Conservation (phyloP, 2,329 filamentous ascomycete genomes). For the Akanthomyces dipterigenus region DNA sequence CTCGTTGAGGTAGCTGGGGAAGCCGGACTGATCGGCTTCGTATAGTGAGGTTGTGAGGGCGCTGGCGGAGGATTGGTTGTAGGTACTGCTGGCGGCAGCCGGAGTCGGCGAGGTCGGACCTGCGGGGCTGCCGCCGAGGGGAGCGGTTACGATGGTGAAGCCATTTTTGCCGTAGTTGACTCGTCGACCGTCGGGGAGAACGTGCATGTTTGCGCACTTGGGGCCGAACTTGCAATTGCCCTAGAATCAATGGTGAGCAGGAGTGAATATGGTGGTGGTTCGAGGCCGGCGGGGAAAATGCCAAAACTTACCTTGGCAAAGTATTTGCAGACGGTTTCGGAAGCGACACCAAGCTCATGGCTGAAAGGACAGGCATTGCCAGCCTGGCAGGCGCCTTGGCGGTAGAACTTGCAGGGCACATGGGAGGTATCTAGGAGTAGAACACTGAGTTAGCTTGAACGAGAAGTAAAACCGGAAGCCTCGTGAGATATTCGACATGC, state of each 20-base stretch:
- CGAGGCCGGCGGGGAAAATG: neutral
- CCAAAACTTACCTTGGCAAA: conserved; percentile 76
- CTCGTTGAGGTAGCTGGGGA: conserved; percentile 33
- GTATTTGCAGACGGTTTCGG: conserved; percentile 95
- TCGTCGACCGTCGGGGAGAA: conserved; percentile 85
- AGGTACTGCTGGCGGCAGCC: conserved; percentile 40
- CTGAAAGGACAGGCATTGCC: conserved; percentile 94
- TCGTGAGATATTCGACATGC: neutral
- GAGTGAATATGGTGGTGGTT: neutral
- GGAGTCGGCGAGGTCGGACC: conserved; percentile 39
- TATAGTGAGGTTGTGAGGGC: conserved; percentile 58
- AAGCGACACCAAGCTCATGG: conserved; percentile 78
- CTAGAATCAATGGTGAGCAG: conserved; percentile 36
- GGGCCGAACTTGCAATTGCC: conserved; percentile 98
- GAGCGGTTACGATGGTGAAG: conserved; percentile 56
- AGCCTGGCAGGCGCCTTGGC: conserved; percentile 91
- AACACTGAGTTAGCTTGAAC: conserved; percentile 18
- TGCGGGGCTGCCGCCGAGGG: conserved; percentile 60
- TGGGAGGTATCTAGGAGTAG: conserved; percentile 72
- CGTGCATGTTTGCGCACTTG: conserved; percentile 94
- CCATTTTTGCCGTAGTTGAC: conserved; percentile 73
- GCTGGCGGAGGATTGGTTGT: conserved; percentile 46
- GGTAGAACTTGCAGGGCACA: conserved; percentile 99
- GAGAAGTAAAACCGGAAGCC: too few species aligned
- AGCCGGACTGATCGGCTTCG: conserved; percentile 33